These are phyloP conservation scores for Fagus crenata DNA, from an alignment of 306 rosid species.

Conservation along the genomic window DNA sequence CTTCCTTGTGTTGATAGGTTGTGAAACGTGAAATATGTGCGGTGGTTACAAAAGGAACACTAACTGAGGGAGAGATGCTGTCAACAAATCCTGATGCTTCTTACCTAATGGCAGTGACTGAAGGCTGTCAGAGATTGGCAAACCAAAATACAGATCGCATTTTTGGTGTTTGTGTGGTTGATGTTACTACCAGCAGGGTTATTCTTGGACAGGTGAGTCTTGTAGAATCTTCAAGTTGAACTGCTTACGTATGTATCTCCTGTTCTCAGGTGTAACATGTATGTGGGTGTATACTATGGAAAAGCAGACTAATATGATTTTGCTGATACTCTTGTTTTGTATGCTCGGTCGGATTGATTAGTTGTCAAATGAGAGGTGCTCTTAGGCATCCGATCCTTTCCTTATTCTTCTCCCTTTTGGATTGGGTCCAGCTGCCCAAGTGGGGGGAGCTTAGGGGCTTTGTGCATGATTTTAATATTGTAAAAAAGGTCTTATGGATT, in stretches of 20 bases:
- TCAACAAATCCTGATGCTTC: constrained; percentile 84
- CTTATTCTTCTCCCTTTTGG: background rate
- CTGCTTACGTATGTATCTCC: background rate
- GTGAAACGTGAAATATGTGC: constrained; percentile 96
- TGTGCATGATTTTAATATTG: background rate
- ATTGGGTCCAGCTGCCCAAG: background rate
- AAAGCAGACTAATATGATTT: background rate
- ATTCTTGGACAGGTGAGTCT: constrained; percentile 87
- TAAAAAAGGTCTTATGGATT: background rate
- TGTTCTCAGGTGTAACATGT: constrained; percentile 17
- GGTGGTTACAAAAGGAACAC: constrained; percentile 85
- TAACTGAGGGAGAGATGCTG: constrained; percentile 83
- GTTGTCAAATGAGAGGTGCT: constrained; percentile 6
- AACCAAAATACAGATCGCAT: constrained; percentile 46
- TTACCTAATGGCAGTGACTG: constrained; percentile 80
- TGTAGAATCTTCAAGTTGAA: background rate
- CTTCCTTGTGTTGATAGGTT: constrained; percentile 51
- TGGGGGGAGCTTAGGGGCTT: background rate
- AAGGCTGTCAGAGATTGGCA: constrained; percentile 43
- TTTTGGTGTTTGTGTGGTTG: constrained; percentile 85
- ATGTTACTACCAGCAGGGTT: constrained; percentile 74
- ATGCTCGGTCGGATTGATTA: constrained; percentile 10
- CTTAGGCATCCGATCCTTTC: constrained; percentile 15
- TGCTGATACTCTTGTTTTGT: constrained; percentile 6
- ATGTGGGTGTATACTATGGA: background rate